Evolutionary conservation across 106 monocot genomes (phyloP).

Genomic region (Apostasia shenzhenica): DNA sequence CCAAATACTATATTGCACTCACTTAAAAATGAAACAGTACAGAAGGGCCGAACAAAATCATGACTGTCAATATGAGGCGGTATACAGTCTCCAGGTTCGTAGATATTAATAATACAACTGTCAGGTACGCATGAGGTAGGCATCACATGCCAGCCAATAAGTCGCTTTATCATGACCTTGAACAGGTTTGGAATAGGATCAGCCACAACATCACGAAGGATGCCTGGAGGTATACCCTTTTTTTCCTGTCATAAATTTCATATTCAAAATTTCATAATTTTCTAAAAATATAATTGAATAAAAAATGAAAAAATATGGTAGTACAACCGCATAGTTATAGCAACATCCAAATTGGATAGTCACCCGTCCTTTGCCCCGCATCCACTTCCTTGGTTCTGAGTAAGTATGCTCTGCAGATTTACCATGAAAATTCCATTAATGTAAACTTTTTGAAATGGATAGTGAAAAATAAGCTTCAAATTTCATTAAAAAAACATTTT

Average conservation of each 20-base stretch:
- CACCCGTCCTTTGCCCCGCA: constrained; percentile 16
- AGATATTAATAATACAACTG: constrained; percentile 60
- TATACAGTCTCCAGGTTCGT: constrained; percentile 57
- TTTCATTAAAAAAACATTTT: background rate
- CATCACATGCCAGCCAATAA: constrained; percentile 43
- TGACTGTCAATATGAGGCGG: constrained; percentile 63
- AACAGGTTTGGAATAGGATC: constrained; percentile 37
- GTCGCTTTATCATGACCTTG: constrained; percentile 39
- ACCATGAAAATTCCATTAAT: too few relatives aligned
- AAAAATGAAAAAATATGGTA: background rate
- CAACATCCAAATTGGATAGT: constrained; percentile 31
- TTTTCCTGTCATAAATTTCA: constrained; percentile 22
- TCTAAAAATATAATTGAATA: background rate
- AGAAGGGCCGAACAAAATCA: constrained; percentile 52
- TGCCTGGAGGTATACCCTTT: constrained; percentile 42
- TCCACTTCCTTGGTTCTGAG: constrained; percentile 12
- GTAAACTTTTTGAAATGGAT: too few relatives aligned
- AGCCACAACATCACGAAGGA: constrained; percentile 37
- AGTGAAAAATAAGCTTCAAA: background rate
- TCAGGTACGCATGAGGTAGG: constrained; percentile 37
- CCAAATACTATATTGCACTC: constrained; percentile 51
- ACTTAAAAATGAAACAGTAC: constrained; percentile 40
- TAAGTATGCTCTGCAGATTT: constrained; percentile 16
- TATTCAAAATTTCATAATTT: too few relatives aligned
- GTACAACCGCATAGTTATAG: constrained; percentile 20